Evolutionary conservation across 2,329 filamentous ascomycete species (phyloP).

Genomic region (Beauveria asiatica): DNA sequence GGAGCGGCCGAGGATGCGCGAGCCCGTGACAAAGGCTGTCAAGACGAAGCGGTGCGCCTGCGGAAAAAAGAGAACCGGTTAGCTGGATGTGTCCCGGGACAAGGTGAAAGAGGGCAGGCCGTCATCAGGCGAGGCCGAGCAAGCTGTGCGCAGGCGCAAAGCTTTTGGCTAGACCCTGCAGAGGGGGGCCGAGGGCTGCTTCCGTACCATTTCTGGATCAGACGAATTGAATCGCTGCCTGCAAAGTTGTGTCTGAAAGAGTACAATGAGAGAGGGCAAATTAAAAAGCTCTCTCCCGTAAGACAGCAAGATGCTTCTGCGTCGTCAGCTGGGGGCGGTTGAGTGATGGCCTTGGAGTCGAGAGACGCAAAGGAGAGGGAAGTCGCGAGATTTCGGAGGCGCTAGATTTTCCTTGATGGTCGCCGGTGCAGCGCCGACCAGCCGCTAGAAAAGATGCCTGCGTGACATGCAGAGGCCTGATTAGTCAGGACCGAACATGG

Average conservation of each 20-base stretch:
- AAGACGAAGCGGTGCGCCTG: conserved; percentile 86
- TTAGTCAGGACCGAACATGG: not conserved
- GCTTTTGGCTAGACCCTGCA: not conserved
- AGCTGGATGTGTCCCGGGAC: not conserved
- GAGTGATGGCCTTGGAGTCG: not conserved
- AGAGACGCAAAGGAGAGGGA: conserved; percentile 2
- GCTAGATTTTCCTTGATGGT: conserved; percentile 1
- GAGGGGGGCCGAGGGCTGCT: not conserved
- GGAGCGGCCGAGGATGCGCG: conserved; percentile 84
- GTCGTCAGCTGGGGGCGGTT: not conserved
- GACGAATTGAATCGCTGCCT: conserved; percentile 12
- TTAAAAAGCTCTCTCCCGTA: not conserved
- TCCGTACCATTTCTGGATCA: conserved; percentile 10
- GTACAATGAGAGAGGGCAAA: not conserved
- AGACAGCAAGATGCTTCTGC: conserved; percentile 4
- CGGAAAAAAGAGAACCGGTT: not conserved
- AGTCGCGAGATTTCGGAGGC: conserved; percentile 11
- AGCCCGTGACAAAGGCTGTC: conserved; percentile 83
- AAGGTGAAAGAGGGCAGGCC: not conserved
- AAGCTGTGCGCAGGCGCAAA: not conserved
- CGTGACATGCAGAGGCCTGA: not conserved
- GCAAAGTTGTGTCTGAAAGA: not conserved
- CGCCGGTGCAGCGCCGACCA: not conserved
- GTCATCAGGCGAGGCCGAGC: not conserved
- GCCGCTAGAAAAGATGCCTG: not conserved